Evolutionary conservation across 306 rosid genomes (phyloP).

Genomic region (Quercus parvula): DNA sequence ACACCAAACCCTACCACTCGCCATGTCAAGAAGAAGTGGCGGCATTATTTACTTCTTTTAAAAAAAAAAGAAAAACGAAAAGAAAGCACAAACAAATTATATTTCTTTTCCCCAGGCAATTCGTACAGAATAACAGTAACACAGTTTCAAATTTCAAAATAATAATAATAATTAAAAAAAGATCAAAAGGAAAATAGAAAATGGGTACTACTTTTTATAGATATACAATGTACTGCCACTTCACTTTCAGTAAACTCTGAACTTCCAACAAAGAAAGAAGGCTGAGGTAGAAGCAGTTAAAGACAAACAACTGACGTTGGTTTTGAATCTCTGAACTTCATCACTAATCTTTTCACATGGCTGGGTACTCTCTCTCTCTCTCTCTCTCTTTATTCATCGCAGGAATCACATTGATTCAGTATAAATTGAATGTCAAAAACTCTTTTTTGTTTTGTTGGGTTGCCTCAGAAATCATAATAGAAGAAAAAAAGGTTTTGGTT

Average conservation of each 20-base stretch:
- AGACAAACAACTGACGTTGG: not conserved
- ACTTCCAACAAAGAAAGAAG: not conserved
- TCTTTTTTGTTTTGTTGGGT: not conserved
- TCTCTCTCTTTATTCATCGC: not conserved
- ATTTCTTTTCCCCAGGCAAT: too few relatives aligned
- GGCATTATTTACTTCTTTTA: not conserved
- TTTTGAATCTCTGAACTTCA: slow-evolving; percentile 4
- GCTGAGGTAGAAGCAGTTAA: slow-evolving; percentile 1
- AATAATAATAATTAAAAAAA: not conserved
- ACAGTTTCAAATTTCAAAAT: not conserved
- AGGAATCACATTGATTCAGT: not conserved
- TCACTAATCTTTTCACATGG: slow-evolving; percentile 36
- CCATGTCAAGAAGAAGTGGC: not conserved
- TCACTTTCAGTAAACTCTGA: too few relatives aligned
- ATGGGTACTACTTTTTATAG: too few relatives aligned
- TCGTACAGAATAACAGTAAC: not conserved
- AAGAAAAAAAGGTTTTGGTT: too few relatives aligned
- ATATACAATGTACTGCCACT: too few relatives aligned
- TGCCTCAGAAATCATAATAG: too few relatives aligned
- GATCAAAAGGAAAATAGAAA: not conserved
- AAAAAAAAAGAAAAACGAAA: not conserved
- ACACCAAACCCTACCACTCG: too few relatives aligned
- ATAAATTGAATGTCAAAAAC: not conserved
- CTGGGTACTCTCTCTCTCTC: slow-evolving; percentile 48
- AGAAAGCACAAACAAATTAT: too few relatives aligned